A percentile compares a stretch with the other conserved stretches of the same genome.
Conservation (phyloP, 805 yeast genomes). For the Wickerhamiella vanderwaltii region DNA sequence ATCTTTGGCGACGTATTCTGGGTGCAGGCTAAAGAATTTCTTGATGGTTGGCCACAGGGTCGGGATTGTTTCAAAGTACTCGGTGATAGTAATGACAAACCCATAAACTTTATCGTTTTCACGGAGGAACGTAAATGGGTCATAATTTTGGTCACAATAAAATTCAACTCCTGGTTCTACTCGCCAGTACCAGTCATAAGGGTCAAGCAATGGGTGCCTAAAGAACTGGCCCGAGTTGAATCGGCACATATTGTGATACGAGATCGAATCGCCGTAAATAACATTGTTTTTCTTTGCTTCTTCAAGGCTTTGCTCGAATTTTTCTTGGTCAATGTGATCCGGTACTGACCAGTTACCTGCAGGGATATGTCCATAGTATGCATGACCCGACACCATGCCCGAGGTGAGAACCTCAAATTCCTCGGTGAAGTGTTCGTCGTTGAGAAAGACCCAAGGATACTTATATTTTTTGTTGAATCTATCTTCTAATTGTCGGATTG, state of each 20-base stretch:
- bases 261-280: conserved; percentile 50
- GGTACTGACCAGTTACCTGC: conserved; percentile 78
- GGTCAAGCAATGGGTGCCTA: conserved; percentile 54
- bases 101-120: conserved; percentile 71
- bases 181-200: conserved; percentile 86
- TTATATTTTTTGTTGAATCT: conserved; percentile 69
- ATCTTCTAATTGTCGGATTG: conserved; percentile 83
- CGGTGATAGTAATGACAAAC: conserved; percentile 72
- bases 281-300: conserved; percentile 38
- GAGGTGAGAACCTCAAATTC: conserved; percentile 62
- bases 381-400: conserved; percentile 60
- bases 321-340: conserved; percentile 47
- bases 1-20: conserved; percentile 51
- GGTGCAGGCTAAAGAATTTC: conserved; percentile 46
- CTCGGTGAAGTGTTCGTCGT: conserved; percentile 73
- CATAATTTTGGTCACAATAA: conserved; percentile 60
- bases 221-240: conserved; percentile 87
- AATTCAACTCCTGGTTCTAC: conserved; percentile 89
- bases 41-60: conserved; percentile 67
- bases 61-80: conserved; percentile 74
- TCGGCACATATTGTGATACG: conserved; percentile 89
- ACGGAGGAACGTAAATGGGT: conserved; percentile 73
- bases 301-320: conserved; percentile 36
- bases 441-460: conserved; percentile 92
- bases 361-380: conserved; percentile 72